Percentiles rank a stretch among this genome's conserved stretches.
These are phyloP conservation scores for Plasmodium ovale DNA, from an alignment of 169 alveolate genomes.

Conservation along the genomic window DNA sequence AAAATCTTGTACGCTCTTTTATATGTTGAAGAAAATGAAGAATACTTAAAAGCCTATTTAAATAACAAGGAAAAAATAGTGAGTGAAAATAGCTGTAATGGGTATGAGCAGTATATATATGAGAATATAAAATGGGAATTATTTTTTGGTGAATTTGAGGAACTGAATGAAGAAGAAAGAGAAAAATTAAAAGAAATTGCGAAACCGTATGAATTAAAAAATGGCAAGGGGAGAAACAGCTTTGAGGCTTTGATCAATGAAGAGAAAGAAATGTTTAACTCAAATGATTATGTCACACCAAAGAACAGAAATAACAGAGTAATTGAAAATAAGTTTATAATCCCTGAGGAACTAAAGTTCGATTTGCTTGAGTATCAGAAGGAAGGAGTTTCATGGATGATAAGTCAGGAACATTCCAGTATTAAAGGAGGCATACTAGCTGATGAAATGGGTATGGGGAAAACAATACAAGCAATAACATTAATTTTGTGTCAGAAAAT, in stretches of 20 bases:
- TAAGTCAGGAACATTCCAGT: slow-evolving; percentile 82
- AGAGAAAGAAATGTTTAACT: slow-evolving; percentile 11
- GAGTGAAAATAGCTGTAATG: slow-evolving; percentile 9
- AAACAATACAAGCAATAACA: slow-evolving; percentile 83
- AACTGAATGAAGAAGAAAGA: slow-evolving; percentile 42
- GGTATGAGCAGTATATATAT: slow-evolving; percentile 23
- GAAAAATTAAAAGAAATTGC: slow-evolving; percentile 28
- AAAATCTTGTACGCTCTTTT: slow-evolving; percentile 53
- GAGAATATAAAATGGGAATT: slow-evolving; percentile 54
- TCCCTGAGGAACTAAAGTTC: slow-evolving; percentile 75
- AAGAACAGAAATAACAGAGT: slow-evolving; percentile 44
- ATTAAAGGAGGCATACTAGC: slow-evolving; percentile 88
- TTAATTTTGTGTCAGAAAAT: slow-evolving; percentile 77
- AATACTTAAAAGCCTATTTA: slow-evolving; percentile 36
- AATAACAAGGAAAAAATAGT: not conserved
- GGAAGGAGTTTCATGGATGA: slow-evolving; percentile 89
- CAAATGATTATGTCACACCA: slow-evolving; percentile 15
- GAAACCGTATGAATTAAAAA: slow-evolving; percentile 26
- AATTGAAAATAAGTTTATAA: slow-evolving; percentile 53
- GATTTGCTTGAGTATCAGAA: slow-evolving; percentile 75
- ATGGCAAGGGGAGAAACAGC: slow-evolving; percentile 15
- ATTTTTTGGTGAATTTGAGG: slow-evolving; percentile 61
- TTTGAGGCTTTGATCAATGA: slow-evolving; percentile 41
- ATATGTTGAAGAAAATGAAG: slow-evolving; percentile 23
- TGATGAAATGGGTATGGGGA: slow-evolving; percentile 93